phyloP scores from a whole-genome alignment of 2,329 filamentous ascomycete species.

The Xylariaceae sp. region DNA sequence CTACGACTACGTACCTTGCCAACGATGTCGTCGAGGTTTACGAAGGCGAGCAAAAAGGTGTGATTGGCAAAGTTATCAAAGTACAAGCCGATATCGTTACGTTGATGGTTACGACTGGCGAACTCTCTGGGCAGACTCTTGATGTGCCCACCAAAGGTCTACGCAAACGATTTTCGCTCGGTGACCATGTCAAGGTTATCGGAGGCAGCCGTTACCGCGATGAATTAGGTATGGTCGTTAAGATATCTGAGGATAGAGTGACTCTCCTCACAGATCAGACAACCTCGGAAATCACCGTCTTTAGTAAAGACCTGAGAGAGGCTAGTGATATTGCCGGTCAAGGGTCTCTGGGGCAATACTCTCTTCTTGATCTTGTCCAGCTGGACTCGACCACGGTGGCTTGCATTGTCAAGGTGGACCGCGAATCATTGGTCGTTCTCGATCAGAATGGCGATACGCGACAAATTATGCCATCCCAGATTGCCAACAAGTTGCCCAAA shows the following conservation, averaged over 20 bases:
- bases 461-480: slow-evolving; percentile 82
- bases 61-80: slow-evolving; percentile 77
- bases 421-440: slow-evolving; percentile 81
- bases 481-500: slow-evolving; percentile 79
- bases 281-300: slow-evolving; percentile 91
- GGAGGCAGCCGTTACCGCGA: slow-evolving; percentile 91
- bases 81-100: slow-evolving; percentile 91
- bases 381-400: slow-evolving; percentile 88
- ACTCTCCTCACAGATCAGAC: slow-evolving; percentile 90
- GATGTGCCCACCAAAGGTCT: slow-evolving; percentile 90
- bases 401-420: slow-evolving; percentile 90
- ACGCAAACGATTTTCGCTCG: slow-evolving; percentile 84
- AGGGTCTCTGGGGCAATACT: slow-evolving; percentile 78
- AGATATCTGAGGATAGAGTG: slow-evolving; percentile 85
- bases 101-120: slow-evolving; percentile 76
- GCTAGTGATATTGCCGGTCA: slow-evolving; percentile 87
- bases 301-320: slow-evolving; percentile 92
- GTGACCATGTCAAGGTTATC: slow-evolving; percentile 98
- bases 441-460: slow-evolving; percentile 84
- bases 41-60: slow-evolving; percentile 88
- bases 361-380: slow-evolving; percentile 89
- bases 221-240: slow-evolving; percentile 95
- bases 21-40: slow-evolving; percentile 97
- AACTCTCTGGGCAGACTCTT: slow-evolving; percentile 74
- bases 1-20: slow-evolving; percentile 77